Base-by-base conservation (phyloP, 441 rosid species). In the Erodium trifolium region DNA sequence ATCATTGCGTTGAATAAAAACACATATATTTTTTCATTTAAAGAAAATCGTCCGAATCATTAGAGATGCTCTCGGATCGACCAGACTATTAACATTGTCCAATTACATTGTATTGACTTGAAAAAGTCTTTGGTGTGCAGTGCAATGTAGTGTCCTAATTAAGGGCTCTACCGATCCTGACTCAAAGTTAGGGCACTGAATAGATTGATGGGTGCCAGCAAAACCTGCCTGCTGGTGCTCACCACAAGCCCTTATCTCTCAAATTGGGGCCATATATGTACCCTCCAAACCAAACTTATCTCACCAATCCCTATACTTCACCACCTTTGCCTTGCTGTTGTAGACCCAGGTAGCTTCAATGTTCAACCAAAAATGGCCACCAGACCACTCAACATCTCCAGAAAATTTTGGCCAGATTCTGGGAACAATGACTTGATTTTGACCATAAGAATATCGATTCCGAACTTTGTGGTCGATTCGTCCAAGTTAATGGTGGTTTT, bases 201-300 rank as follows among this genome's bases (percentile, higher is more conserved):
- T 5, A 6, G 14, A 47, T 34, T 34, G 37, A 4, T 47, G 55
- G 55, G 59, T 51, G 59, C 59, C 59, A 51, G 59, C 59, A 51
- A 14, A 51, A 51, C 18, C 13, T 51, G 59, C 59, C 59, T 49
- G 16, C 57, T 49, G 57, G 57, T 49, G 57, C 57, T 49, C 47
- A 41, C 11, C 47, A 41, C 47, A 41, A 41, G 47, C 47, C 47
- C 47, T 41, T 41, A 41, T 41, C 47, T 41, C 47, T 9, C 47
- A 41, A 49, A 2, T 51, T 51, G 59, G 59, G 59, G 18, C 59
- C 59, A 51, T 51, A 5, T 51, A n/a, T 51, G 59, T 51, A 14
- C 13, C 19, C 59, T 13, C 17, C 5, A 14, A 51, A 51, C 19
- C 13, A 1, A n/a, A 2, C 59, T 51, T 51, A n/a, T 13, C 2